phyloP scores from a whole-genome alignment of 768 basidiomycete genomes.

The Cubamyces sp. region DNA sequence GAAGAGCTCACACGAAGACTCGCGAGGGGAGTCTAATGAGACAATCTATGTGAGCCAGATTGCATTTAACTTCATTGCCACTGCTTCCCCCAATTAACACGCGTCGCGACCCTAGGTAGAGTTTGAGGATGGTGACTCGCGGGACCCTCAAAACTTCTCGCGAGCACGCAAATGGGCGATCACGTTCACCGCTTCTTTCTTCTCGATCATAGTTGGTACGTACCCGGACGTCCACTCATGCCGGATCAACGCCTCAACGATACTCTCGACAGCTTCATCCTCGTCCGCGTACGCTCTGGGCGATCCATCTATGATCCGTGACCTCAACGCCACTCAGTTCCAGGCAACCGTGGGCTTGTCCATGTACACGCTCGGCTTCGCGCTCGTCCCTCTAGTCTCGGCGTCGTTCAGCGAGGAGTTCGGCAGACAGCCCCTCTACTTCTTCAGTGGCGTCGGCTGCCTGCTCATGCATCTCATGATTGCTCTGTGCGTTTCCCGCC shows the following conservation, averaged over 20 bases:
- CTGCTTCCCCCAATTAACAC: background rate
- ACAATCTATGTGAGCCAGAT: conserved; percentile 30
- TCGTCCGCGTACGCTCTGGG: conserved; percentile 60
- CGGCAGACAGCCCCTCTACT: conserved; percentile 63
- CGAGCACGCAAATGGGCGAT: conserved; percentile 42
- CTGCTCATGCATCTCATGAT: conserved; percentile 51
- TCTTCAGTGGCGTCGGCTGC: conserved; percentile 54
- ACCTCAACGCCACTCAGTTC: conserved; percentile 39
- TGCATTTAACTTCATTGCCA: background rate
- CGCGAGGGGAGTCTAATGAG: conserved; percentile 16
- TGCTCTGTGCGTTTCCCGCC: conserved; percentile 40
- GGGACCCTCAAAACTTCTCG: conserved; percentile 40
- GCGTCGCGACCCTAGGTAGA: conserved; percentile 35
- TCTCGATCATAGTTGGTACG: conserved; percentile 53
- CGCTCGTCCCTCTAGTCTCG: conserved; percentile 62
- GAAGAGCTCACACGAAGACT: background rate
- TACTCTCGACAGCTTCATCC: conserved; percentile 45
- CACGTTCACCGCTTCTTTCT: conserved; percentile 49
- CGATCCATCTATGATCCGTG: conserved; percentile 54
- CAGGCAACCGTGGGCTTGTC: conserved; percentile 42
- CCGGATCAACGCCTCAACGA: background rate
- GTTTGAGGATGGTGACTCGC: conserved; percentile 38
- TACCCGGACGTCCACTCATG: background rate
- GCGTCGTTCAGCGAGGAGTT: conserved; percentile 77
- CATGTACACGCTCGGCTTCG: conserved; percentile 64